Evolutionary conservation across 352 stramenopile genomes (phyloP), one percentile per base, ranked within the genome.

Genomic region (Globisporangium radiosum): DNA sequence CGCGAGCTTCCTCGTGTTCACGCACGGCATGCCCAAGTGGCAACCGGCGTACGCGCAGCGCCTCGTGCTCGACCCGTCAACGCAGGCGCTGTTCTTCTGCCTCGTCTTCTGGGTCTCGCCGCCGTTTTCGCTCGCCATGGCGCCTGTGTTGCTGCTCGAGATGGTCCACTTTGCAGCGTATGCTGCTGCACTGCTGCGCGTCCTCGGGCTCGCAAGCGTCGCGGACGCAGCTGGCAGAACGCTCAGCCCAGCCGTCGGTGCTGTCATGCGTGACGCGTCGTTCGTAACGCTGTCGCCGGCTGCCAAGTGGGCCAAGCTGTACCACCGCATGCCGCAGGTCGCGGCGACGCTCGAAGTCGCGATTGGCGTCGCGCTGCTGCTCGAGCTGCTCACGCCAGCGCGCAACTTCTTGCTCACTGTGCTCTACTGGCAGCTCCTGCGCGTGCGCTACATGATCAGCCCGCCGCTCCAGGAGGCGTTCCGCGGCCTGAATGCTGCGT

Each of bases 361-460:
- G 38, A 93, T 96, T 54, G 87, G 87, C 37, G 52, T 96, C 7
- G 71, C 78, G 42, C 65, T 96, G 38, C 59, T 94, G 39, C 17
- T 96, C n/a, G 82, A 96, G 71, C 64, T 95, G 69, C 71, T 96
- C 59, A 84, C 79, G 56, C 86, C 87, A 2, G 73, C 80, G 43
- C 81, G 87, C 62, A 96, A 94, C 72, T 89, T 96, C 45, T 56
- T 96, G 68, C 71, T 94, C 52, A 72, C 88, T 17, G 72, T 96
- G 64, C 71, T 94, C 59, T 95, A 92, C 77, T 96, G 87, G 87
- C 87, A 96, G 72, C 74, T 94, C 58, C 69, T 96, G 55, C 87
- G 87, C 54, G 83, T 96, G 69, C 85, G 87, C 63, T 96, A 96
- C 76, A 96, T 96, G 87, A 90, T 94, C 69, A 93, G 83, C 47